Base-by-base conservation (phyloP, 192 early-diverging fungal genomes). In the Coemansia brasiliensis region DNA sequence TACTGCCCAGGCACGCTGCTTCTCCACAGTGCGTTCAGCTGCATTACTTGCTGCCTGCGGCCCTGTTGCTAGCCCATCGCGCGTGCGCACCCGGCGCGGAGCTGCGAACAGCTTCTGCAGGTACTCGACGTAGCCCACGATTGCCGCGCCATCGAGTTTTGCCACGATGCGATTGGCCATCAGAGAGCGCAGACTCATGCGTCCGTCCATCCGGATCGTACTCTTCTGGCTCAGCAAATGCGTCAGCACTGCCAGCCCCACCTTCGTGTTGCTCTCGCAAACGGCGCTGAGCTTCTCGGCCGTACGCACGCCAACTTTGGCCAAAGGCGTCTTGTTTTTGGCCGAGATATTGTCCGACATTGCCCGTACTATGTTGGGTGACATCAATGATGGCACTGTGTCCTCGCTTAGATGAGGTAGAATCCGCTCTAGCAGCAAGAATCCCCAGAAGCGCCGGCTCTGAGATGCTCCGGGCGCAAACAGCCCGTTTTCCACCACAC, bases 361-460 rank as follows among this genome's bases (percentile, higher is more conserved):
- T 20, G 83, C 84, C 16, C 90, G 87, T 81, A 96, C 86, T 43
- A 96, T 85, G 69, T 92, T 88, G 18, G 83, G 84, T 43, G 94
- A 90, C 68, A 78, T 78, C 40, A 71, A 39, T 32, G 67, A 39
- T 3, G 78, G 66, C 45, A 75, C 62, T 10, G 55, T 72, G 11
- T 68, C 78, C 42, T 80, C 57, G 56, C 58, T 68, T 40, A 71
- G 65, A 25, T 53, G 42, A 38, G 65, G 55, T 62, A 78, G 43
- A 21, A 71, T 56, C 22, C 74, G 83, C 53, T 89, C 85, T 41
- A 96, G 85, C 18, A 95, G 65, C 52, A 91, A 85, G 77, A 95
- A 91, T 42, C 92, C 94, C 84, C 94, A 87, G 79, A 84, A 93
- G 69, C 90, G 93, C 61, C 90, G 87, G 66, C 92, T 91, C 74